phyloP scores from a whole-genome alignment of 2,329 filamentous ascomycete species.

The Aulographum hederae region DNA sequence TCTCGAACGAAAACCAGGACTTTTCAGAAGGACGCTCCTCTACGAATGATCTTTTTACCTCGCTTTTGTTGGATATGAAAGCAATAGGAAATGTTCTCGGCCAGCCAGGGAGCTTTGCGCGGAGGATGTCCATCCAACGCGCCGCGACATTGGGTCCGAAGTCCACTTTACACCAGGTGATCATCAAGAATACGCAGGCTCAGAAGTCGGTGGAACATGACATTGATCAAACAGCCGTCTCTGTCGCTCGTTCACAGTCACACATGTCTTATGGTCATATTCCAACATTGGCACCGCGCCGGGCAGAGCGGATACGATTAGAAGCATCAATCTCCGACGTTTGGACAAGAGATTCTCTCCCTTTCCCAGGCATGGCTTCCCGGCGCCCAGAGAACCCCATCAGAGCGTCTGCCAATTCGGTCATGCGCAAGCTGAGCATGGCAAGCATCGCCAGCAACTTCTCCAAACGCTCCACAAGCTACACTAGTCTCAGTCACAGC shows the following conservation, averaged over 20 bases:
- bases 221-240: constrained; percentile 22
- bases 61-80: constrained; percentile 49
- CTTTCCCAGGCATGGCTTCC: constrained; percentile 64
- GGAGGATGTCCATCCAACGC: constrained; percentile 61
- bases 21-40: constrained; percentile 28
- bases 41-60: constrained; percentile 22
- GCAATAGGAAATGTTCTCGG: constrained; percentile 60
- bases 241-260: constrained; percentile 64
- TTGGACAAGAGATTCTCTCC: constrained; percentile 66
- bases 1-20: constrained; percentile 30
- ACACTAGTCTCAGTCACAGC: constrained; percentile 22
- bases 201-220: constrained; percentile 37
- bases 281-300: constrained; percentile 53
- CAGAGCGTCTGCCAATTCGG: constrained; percentile 60
- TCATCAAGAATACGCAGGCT: constrained; percentile 70
- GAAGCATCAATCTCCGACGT: constrained; percentile 60
- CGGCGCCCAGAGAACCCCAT: constrained; percentile 54
- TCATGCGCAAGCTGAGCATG: constrained; percentile 78
- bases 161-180: constrained; percentile 52
- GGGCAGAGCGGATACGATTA: constrained; percentile 58
- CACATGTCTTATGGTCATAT: constrained; percentile 48
- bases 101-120: constrained; percentile 44
- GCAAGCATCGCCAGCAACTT: constrained; percentile 64
- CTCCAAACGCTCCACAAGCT: constrained; percentile 48
- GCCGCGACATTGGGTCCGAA: constrained; percentile 56